Conservation (phyloP, 1,284 basidiomycete species). For the Marasmius sp. region DNA sequence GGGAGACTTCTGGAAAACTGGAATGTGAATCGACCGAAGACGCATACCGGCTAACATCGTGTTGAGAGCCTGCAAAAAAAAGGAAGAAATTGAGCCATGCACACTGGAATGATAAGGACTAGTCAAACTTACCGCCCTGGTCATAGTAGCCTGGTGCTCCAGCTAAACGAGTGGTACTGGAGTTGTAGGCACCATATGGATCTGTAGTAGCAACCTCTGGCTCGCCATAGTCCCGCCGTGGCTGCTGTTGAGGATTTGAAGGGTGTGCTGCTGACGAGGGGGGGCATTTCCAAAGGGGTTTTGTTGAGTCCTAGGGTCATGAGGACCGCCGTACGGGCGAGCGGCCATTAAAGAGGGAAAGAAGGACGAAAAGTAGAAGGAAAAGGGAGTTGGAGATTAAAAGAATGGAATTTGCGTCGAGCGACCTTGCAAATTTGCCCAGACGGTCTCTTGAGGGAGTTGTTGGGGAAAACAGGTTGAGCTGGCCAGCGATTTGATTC, state of each 20-base stretch:
- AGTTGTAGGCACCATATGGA: constrained; percentile 52
- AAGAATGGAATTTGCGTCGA: constrained; percentile 18
- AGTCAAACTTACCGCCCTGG: constrained; percentile 27
- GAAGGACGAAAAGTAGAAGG: constrained; percentile 21
- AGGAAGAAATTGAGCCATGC: constrained; percentile 14
- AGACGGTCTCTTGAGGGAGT: neutral
- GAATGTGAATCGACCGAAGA: constrained; percentile 58
- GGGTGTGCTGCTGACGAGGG: constrained; percentile 22
- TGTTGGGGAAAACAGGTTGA: neutral
- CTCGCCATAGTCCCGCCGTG: constrained; percentile 41
- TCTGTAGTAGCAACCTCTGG: constrained; percentile 53
- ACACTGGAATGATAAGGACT: neutral
- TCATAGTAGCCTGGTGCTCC: constrained; percentile 50
- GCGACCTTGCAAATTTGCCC: neutral
- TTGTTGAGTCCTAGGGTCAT: constrained; percentile 26
- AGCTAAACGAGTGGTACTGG: constrained; percentile 56
- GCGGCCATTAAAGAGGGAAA: constrained; percentile 29
- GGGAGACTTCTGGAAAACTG: constrained; percentile 55
- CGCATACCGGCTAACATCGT: constrained; percentile 41
- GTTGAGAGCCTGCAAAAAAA: neutral
- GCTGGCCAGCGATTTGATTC: neutral
- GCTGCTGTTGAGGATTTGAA: constrained; percentile 24
- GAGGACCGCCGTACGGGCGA: constrained; percentile 17
- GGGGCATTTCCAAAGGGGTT: constrained; percentile 29
- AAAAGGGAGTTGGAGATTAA: constrained; percentile 19